These are phyloP conservation scores for Starmerella stigmatis DNA, from an alignment of 805 yeast species.

Conservation along the genomic window DNA sequence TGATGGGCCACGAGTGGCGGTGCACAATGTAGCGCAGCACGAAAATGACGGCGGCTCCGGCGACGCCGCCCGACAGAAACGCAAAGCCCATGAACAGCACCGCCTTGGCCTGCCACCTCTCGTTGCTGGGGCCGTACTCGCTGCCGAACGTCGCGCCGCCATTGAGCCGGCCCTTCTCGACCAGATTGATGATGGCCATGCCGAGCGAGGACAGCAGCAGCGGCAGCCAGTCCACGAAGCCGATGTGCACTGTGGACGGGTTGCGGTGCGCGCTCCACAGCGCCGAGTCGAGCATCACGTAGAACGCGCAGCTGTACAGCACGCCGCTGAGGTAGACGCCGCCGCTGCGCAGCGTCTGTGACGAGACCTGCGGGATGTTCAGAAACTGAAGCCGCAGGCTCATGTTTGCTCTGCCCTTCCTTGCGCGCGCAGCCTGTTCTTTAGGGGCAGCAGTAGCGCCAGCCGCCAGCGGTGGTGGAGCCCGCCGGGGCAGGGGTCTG, in stretches of 20 bases:
- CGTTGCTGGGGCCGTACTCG: slow-evolving; percentile 33
- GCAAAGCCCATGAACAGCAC: slow-evolving; percentile 88
- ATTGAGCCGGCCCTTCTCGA: slow-evolving; percentile 51
- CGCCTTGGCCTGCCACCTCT: slow-evolving; percentile 90
- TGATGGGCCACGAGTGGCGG: slow-evolving; percentile 71
- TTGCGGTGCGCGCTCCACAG: slow-evolving; percentile 74
- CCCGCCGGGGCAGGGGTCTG: not conserved
- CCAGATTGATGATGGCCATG: slow-evolving; percentile 66
- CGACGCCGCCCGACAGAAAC: slow-evolving; percentile 82
- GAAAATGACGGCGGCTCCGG: slow-evolving; percentile 82
- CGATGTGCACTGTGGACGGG: slow-evolving; percentile 76
- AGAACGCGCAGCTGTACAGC: slow-evolving; percentile 71
- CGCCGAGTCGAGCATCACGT: slow-evolving; percentile 83
- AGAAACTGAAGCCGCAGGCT: slow-evolving; percentile 18
- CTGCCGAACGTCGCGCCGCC: slow-evolving; percentile 35
- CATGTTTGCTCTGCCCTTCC: slow-evolving; percentile 7
- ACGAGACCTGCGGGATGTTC: slow-evolving; percentile 44
- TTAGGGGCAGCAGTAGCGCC: not conserved
- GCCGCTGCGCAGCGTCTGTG: slow-evolving; percentile 54
- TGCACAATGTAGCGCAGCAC: slow-evolving; percentile 66
- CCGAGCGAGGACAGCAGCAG: slow-evolving; percentile 80
- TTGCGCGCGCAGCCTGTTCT: too few relatives aligned
- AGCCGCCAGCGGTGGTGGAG: not conserved
- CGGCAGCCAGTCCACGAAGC: slow-evolving; percentile 94
- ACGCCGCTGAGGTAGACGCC: slow-evolving; percentile 55